Evolutionary conservation across 805 yeast species (phyloP).

Genomic region (Schwanniomyces pseudopolymorphus): DNA sequence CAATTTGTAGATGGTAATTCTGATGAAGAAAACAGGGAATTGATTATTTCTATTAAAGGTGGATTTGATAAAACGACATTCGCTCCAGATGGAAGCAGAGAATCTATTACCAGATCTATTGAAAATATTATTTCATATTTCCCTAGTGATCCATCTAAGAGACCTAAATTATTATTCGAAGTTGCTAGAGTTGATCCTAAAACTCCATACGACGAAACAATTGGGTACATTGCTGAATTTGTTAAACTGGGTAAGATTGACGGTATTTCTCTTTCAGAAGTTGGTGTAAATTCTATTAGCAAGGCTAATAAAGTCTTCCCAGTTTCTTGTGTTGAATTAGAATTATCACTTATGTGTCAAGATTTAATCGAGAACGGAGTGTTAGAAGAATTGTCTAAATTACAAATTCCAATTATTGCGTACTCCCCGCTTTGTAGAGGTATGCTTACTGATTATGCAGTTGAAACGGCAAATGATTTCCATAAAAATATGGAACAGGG

Average conservation of each 20-base stretch:
- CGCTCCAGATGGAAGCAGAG: constrained; percentile 51
- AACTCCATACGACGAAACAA: constrained; percentile 58
- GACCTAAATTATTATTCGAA: constrained; percentile 54
- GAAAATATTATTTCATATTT: constrained; percentile 36
- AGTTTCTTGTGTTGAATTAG: constrained; percentile 72
- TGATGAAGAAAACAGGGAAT: constrained; percentile 54
- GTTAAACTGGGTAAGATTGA: constrained; percentile 65
- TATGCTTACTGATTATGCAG: constrained; percentile 63
- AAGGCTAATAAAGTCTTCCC: constrained; percentile 58
- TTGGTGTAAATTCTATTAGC: constrained; percentile 56
- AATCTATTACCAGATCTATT: constrained; percentile 48
- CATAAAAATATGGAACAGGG: constrained; percentile 50
- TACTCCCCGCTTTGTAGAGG: constrained; percentile 88
- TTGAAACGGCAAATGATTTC: constrained; percentile 29
- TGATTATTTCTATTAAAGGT: constrained; percentile 70
- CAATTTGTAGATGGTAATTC: constrained; percentile 51
- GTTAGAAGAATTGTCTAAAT: constrained; percentile 55
- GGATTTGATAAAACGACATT: constrained; percentile 39
- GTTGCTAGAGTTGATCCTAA: constrained; percentile 66
- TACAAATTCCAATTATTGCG: constrained; percentile 65
- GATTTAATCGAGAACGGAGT: constrained; percentile 65
- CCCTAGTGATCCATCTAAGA: constrained; percentile 21
- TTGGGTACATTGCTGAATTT: constrained; percentile 54
- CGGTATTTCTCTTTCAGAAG: constrained; percentile 76
- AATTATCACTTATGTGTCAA: constrained; percentile 68